Percentiles rank a stretch among this genome's conserved stretches.
Evolutionary conservation across 1,139 yeast species (phyloP).

Genomic region (Pichia sorboxylosa): DNA sequence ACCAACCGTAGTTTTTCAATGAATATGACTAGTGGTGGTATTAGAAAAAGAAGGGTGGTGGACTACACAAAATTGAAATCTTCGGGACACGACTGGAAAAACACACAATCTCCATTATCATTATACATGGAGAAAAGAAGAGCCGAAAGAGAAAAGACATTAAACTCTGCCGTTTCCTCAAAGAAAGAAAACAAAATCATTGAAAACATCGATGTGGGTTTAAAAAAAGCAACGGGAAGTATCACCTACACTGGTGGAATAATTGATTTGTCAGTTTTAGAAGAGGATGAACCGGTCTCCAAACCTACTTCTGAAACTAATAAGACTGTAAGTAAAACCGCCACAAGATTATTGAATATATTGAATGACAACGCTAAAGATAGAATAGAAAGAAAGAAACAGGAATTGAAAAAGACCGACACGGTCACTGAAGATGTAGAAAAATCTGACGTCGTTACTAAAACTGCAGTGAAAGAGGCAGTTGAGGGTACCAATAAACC

Average conservation of each 20-base stretch:
- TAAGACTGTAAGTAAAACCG: slow-evolving; percentile 46
- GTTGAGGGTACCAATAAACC: no score
- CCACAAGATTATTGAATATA: slow-evolving; percentile 51
- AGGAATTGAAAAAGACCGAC: slow-evolving; percentile 5
- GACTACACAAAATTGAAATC: slow-evolving; percentile 42
- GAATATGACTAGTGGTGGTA: slow-evolving; percentile 10
- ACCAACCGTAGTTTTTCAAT: slow-evolving; percentile 1
- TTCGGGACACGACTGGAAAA: slow-evolving; percentile 24
- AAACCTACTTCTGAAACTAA: neutral
- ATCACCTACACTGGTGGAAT: slow-evolving; percentile 13
- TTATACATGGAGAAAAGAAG: slow-evolving; percentile 20
- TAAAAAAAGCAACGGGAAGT: neutral
- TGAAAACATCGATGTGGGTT: neutral
- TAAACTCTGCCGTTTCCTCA: neutral
- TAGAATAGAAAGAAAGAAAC: neutral
- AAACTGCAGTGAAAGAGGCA: no score
- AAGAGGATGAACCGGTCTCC: slow-evolving; percentile 6
- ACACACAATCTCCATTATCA: slow-evolving; percentile 26
- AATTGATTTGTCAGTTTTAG: slow-evolving; percentile 14
- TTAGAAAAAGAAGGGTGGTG: slow-evolving; percentile 40
- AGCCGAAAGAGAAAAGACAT: neutral
- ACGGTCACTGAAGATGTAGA: neutral
- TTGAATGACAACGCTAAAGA: slow-evolving; percentile 35
- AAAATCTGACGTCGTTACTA: neutral
- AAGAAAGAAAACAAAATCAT: slow-evolving; percentile 8